Conservation (phyloP, 768 basidiomycete species). For the Amanita pallidorosea region DNA sequence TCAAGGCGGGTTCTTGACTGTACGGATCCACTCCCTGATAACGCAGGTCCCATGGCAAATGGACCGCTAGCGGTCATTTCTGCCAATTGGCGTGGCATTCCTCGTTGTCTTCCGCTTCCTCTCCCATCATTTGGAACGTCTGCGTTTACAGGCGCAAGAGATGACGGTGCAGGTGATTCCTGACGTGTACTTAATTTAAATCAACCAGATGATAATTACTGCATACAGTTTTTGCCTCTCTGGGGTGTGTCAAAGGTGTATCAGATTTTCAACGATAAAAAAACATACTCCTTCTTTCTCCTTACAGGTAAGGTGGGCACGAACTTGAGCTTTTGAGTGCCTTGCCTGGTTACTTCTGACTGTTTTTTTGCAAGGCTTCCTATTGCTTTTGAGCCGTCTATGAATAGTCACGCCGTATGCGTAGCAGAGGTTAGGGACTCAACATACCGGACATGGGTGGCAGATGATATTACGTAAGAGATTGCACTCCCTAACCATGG, state of each 20-base stretch:
- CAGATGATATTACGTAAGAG: background rate
- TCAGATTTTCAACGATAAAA: constrained; percentile 10
- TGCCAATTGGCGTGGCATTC: constrained; percentile 36
- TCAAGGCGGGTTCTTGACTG: constrained; percentile 44
- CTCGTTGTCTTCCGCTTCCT: constrained; percentile 44
- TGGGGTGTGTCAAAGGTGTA: constrained; percentile 7
- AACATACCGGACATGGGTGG: constrained; percentile 16
- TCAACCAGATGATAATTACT: constrained; percentile 14
- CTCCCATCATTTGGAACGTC: constrained; percentile 36
- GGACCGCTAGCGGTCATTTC: constrained; percentile 85
- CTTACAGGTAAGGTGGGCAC: constrained; percentile 66
- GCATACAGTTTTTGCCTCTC: constrained; percentile 36
- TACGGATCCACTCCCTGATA: constrained; percentile 46
- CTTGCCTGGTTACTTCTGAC: constrained; percentile 61
- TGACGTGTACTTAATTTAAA: constrained; percentile 13
- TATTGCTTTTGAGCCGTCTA: constrained; percentile 50
- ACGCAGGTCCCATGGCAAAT: constrained; percentile 77
- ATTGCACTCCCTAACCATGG: constrained; percentile 16
- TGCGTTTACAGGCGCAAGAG: constrained; percentile 23
- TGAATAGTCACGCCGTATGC: constrained; percentile 15
- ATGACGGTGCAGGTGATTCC: background rate
- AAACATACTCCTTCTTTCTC: constrained; percentile 70
- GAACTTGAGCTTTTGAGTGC: constrained; percentile 71
- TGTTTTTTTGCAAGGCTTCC: constrained; percentile 67
- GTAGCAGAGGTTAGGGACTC: background rate